Conservation (phyloP, 1,139 yeast species). For the Nematodospora anomalae region DNA sequence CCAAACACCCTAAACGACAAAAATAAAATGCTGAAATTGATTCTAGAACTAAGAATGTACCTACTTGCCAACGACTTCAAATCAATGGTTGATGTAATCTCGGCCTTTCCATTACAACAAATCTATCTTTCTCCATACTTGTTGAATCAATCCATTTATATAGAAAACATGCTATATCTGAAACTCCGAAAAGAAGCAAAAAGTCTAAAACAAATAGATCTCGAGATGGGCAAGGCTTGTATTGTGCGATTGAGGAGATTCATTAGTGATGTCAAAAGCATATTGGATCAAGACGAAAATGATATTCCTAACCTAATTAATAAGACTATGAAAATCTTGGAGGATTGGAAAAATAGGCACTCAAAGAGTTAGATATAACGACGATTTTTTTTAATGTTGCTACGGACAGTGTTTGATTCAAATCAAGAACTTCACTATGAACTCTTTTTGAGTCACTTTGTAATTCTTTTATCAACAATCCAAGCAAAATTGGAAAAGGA, state of each 20-base stretch:
- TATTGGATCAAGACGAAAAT: slow-evolving; percentile 31
- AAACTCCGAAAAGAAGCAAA: slow-evolving; percentile 1
- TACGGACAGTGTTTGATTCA: slow-evolving; percentile 1
- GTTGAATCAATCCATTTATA: slow-evolving; percentile 29
- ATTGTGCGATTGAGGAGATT: slow-evolving; percentile 27
- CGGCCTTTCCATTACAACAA: slow-evolving; percentile 32
- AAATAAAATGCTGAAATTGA: slow-evolving; percentile 26
- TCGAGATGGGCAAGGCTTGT: slow-evolving; percentile 4
- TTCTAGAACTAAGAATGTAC: slow-evolving; percentile 24
- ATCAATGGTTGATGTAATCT: slow-evolving; percentile 22
- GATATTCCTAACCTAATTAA: slow-evolving; percentile 23
- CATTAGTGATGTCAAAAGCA: slow-evolving; percentile 33
- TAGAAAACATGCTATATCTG: slow-evolving; percentile 26
- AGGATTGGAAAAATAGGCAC: slow-evolving; percentile 23
- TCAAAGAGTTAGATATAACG: slow-evolving; percentile 9
- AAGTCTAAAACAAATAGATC: slow-evolving; percentile 1
- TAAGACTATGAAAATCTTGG: slow-evolving; percentile 26
- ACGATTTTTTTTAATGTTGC: background rate
- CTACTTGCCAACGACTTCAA: slow-evolving; percentile 21
- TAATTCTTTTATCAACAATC: no score
- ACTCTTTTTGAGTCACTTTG: no score
- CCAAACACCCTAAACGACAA: slow-evolving; percentile 27
- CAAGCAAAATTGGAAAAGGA: no score
- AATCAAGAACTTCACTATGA: no score
- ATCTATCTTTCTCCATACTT: slow-evolving; percentile 37